Conservation (phyloP, 192 early-diverging fungal genomes). For the Funneliformis geosporum region DNA sequence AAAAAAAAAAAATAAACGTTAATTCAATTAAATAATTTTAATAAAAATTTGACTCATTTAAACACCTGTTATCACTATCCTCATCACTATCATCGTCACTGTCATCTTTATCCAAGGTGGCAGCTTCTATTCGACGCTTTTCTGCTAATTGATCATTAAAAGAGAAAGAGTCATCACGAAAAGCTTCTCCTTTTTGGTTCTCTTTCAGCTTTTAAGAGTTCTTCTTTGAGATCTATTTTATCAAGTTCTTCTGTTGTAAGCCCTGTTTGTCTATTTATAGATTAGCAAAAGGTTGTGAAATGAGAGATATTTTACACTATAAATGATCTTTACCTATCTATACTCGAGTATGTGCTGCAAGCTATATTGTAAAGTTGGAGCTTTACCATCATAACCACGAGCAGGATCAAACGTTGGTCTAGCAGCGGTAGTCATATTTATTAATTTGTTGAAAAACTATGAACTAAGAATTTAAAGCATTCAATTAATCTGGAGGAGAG, state of each 20-base stretch:
- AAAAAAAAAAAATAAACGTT: slow-evolving; percentile 28
- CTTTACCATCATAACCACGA: slow-evolving; percentile 63
- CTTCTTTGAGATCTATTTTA: slow-evolving; percentile 61
- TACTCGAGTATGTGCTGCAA: slow-evolving; percentile 77
- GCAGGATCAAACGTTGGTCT: slow-evolving; percentile 79
- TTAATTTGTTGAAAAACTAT: no score
- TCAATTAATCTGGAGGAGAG: no score
- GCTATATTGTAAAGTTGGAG: slow-evolving; percentile 63
- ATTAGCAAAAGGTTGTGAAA: not conserved
- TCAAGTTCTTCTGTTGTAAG: slow-evolving; percentile 60
- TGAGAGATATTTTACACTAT: not conserved
- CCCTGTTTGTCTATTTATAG: slow-evolving; percentile 57
- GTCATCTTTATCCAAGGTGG: slow-evolving; percentile 58
- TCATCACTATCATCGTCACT: slow-evolving; percentile 57
- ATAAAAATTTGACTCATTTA: not conserved
- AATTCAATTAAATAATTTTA: not conserved
- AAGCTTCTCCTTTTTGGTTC: slow-evolving; percentile 36
- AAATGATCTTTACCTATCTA: slow-evolving; percentile 53
- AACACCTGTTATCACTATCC: slow-evolving; percentile 30
- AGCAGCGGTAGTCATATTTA: slow-evolving; percentile 48
- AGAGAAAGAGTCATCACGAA: not conserved
- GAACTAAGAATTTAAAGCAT: no score
- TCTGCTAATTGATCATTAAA: slow-evolving; percentile 25
- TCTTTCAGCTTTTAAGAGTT: slow-evolving; percentile 67
- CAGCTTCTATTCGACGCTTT: slow-evolving; percentile 49